Evolutionary conservation across 768 basidiomycete species (phyloP).

Genomic region (Aureoboletus auriporus): DNA sequence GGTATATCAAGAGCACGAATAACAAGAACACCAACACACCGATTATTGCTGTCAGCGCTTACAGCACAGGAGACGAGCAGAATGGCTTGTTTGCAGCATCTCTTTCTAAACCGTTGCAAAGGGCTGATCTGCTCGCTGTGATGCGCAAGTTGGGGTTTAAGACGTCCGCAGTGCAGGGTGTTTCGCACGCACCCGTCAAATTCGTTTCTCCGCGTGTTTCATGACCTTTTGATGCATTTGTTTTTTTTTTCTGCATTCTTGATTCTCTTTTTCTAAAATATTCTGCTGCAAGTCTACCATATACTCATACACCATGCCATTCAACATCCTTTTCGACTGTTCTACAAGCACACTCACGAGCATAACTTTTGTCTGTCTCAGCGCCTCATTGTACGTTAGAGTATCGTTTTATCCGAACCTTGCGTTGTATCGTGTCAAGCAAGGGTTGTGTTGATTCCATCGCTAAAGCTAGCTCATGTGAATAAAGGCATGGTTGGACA

Average conservation of each 20-base stretch:
- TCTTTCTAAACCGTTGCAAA: constrained; percentile 86
- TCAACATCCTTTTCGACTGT: constrained; percentile 22
- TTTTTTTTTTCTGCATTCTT: constrained; percentile 16
- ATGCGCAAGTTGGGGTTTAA: constrained; percentile 91
- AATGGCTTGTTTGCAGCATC: constrained; percentile 76
- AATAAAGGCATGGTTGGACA: neutral
- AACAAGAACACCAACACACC: constrained; percentile 93
- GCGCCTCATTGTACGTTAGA: constrained; percentile 41
- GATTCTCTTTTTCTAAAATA: constrained; percentile 14
- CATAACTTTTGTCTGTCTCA: constrained; percentile 23
- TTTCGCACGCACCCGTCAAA: constrained; percentile 46
- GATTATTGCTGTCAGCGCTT: constrained; percentile 88
- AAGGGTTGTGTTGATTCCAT: neutral
- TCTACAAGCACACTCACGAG: constrained; percentile 24
- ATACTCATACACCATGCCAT: constrained; percentile 33
- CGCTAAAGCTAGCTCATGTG: neutral
- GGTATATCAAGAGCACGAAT: constrained; percentile 95
- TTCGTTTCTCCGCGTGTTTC: constrained; percentile 39
- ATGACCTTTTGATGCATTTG: constrained; percentile 20
- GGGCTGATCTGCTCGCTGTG: constrained; percentile 73
- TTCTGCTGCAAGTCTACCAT: constrained; percentile 29
- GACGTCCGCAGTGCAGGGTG: constrained; percentile 67
- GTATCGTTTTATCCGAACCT: constrained; percentile 26
- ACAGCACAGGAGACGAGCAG: constrained; percentile 68
- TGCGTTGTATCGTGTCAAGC: constrained; percentile 9